A percentile compares a stretch with the other conserved stretches of the same genome.
Conservation (phyloP, 2,329 filamentous ascomycete species). For the Colletotrichum sojae region DNA sequence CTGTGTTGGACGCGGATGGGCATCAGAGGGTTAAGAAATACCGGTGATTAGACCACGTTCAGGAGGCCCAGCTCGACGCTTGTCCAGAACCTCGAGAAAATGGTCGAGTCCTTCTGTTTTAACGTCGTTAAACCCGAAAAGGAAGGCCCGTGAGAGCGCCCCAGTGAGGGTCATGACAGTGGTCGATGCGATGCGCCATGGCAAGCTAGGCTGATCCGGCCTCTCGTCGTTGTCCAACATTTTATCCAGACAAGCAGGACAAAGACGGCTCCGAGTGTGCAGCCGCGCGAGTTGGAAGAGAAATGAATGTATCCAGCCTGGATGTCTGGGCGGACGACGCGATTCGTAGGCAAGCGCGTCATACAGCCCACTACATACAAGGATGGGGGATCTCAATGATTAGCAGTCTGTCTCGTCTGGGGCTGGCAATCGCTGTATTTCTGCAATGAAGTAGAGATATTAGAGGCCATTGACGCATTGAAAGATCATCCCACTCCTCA, state of each 20-base stretch:
- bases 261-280: neutral
- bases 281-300: slow-evolving; percentile 3
- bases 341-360: slow-evolving; percentile 17
- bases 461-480: slow-evolving; percentile 15
- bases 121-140: slow-evolving; percentile 80
- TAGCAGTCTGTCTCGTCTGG: neutral
- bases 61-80: slow-evolving; percentile 74
- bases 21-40: slow-evolving; percentile 22
- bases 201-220: slow-evolving; percentile 66
- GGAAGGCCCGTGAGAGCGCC: slow-evolving; percentile 79
- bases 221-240: slow-evolving; percentile 33
- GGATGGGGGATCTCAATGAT: neutral
- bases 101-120: slow-evolving; percentile 80
- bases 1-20: neutral
- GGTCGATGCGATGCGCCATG: slow-evolving; percentile 82
- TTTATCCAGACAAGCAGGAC: neutral
- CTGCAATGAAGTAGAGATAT: neutral
- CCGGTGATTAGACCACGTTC: slow-evolving; percentile 85
- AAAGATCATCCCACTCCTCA: neutral
- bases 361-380: slow-evolving; percentile 12
- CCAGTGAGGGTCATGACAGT: slow-evolving; percentile 82
- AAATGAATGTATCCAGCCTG: neutral
- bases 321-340: neutral
- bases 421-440: neutral
- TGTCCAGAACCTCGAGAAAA: slow-evolving; percentile 83